Evolutionary conservation across 371 early-diverging fungal species (phyloP).

Genomic region (Syncephalis plumigaleata): DNA sequence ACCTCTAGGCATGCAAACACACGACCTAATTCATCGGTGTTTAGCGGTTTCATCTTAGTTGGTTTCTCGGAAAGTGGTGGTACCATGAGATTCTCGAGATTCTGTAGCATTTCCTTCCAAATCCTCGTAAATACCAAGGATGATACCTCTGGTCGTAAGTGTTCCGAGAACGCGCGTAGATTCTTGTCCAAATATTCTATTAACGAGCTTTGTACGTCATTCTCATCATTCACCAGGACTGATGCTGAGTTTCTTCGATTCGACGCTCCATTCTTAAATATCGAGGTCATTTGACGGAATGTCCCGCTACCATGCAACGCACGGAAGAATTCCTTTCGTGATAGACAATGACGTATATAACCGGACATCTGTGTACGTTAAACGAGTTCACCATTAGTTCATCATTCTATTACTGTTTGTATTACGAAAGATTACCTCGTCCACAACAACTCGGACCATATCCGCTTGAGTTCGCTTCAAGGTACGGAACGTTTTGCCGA

Average conservation of each 20-base stretch:
- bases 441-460: constrained; percentile 48
- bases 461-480: constrained; percentile 53
- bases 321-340: no score
- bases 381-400: background rate
- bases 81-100: constrained; percentile 52
- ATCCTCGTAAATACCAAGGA: constrained; percentile 57
- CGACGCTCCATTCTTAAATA: background rate
- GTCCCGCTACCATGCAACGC: no score
- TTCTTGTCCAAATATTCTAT: constrained; percentile 79
- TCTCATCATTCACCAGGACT: constrained; percentile 52
- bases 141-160: constrained; percentile 61
- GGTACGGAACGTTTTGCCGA: constrained; percentile 60
- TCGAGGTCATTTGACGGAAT: background rate
- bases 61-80: constrained; percentile 59
- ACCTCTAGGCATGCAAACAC: constrained; percentile 55
- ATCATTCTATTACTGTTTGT: background rate
- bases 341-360: no score
- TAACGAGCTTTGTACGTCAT: constrained; percentile 50
- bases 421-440: constrained; percentile 22
- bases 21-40: constrained; percentile 47
- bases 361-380: background rate
- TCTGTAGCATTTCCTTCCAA: constrained; percentile 70
- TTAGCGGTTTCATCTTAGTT: constrained; percentile 24
- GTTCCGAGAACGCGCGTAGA: constrained; percentile 50
- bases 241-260: constrained; percentile 1